Conservation (phyloP, 768 basidiomycete species). For the Termitomyces sp. region DNA sequence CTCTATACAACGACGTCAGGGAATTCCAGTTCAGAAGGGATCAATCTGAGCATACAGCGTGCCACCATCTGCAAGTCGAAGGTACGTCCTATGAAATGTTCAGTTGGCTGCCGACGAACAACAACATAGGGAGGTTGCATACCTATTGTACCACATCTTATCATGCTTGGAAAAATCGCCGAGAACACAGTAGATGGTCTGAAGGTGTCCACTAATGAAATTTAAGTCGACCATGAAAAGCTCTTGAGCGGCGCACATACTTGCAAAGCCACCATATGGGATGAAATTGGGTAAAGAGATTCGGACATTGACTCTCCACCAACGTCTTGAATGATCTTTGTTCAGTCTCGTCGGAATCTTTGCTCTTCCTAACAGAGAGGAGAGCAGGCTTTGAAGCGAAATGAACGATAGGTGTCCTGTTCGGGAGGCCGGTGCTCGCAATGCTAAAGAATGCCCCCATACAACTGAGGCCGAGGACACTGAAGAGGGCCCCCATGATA, state of each 20-base stretch:
- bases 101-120: neutral
- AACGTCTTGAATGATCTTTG: constrained; percentile 35
- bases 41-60: constrained; percentile 46
- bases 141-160: constrained; percentile 55
- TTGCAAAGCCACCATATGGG: constrained; percentile 50
- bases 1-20: constrained; percentile 31
- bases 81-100: constrained; percentile 33
- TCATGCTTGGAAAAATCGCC: constrained; percentile 60
- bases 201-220: constrained; percentile 52
- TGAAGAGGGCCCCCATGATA: constrained; percentile 27
- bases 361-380: constrained; percentile 29
- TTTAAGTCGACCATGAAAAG: neutral
- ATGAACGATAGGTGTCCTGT: constrained; percentile 28
- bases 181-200: constrained; percentile 57
- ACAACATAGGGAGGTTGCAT: constrained; percentile 8
- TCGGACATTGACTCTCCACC: constrained; percentile 38
- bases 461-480: constrained; percentile 23
- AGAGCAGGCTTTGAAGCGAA: constrained; percentile 36
- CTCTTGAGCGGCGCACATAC: constrained; percentile 26
- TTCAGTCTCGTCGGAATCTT: constrained; percentile 28
- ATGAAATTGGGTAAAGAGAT: constrained; percentile 38
- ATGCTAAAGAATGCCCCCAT: constrained; percentile 33
- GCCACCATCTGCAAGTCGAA: constrained; percentile 58
- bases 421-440: constrained; percentile 14
- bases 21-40: neutral